Conservation (phyloP, 2,329 filamentous ascomycete genomes). For the Cladosporium sp. region DNA sequence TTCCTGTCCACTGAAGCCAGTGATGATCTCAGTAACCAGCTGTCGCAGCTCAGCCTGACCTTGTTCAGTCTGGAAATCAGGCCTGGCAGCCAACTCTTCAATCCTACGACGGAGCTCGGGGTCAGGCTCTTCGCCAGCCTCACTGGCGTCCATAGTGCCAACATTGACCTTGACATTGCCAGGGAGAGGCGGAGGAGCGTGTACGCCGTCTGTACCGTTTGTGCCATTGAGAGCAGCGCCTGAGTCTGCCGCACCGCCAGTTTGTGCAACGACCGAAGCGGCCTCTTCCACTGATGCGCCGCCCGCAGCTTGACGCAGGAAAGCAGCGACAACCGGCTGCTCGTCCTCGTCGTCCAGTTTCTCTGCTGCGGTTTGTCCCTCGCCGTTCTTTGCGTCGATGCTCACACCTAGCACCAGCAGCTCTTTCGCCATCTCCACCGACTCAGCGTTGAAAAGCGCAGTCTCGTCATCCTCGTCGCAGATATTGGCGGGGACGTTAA, state of each 20-base stretch:
- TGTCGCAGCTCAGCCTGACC: constrained; percentile 77
- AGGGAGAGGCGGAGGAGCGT: constrained; percentile 64
- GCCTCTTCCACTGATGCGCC: constrained; percentile 31
- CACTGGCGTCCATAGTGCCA: constrained; percentile 65
- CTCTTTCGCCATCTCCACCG: constrained; percentile 71
- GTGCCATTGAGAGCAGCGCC: constrained; percentile 39
- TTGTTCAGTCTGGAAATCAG: constrained; percentile 78
- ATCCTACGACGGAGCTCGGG: constrained; percentile 82
- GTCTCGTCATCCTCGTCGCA: constrained; percentile 91
- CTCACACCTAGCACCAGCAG: constrained; percentile 79
- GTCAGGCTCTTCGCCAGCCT: constrained; percentile 65
- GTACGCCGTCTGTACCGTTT: constrained; percentile 21
- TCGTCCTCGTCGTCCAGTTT: constrained; percentile 78
- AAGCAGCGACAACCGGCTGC: constrained; percentile 72
- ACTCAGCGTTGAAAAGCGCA: constrained; percentile 90
- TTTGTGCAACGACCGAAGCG: constrained; percentile 32
- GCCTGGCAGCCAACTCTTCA: constrained; percentile 79
- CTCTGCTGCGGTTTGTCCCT: constrained; percentile 77
- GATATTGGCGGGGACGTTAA: constrained; percentile 76
- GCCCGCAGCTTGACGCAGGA: constrained; percentile 53
- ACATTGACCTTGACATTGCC: constrained; percentile 76
- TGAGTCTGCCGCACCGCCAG: constrained; percentile 24
- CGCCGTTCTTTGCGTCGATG: constrained; percentile 63
- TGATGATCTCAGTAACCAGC: constrained; percentile 77
- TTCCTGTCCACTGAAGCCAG: constrained; percentile 62